Evolutionary conservation across 306 rosid genomes (phyloP).

Genomic region (Albizia julibrissin): DNA sequence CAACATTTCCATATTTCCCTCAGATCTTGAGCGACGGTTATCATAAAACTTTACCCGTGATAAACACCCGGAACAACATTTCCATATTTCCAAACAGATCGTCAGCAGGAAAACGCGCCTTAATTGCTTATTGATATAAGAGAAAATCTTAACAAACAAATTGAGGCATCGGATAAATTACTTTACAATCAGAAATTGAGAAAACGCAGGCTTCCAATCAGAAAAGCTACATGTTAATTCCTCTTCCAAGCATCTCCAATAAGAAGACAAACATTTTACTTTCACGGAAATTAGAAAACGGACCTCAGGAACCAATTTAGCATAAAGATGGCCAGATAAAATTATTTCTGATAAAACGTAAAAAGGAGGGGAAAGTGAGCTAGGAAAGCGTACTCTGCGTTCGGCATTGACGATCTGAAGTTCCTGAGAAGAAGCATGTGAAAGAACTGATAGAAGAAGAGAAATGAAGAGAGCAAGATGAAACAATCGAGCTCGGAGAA

Average conservation of each 20-base stretch:
- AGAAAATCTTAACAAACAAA: neutral
- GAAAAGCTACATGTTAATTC: neutral
- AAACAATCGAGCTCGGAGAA: constrained; percentile 43
- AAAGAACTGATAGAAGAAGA: constrained; percentile 37
- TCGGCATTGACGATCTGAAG: constrained; percentile 89
- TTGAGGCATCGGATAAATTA: neutral
- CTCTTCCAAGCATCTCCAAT: neutral
- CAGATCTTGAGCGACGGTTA: constrained; percentile 31
- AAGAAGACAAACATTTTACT: neutral
- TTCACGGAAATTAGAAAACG: neutral
- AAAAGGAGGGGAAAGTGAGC: neutral
- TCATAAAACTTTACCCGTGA: neutral
- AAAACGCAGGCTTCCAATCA: neutral
- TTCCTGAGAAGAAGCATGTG: constrained; percentile 48
- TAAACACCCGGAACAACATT: neutral
- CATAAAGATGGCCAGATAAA: neutral
- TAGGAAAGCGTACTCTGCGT: constrained; percentile 69
- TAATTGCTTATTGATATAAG: neutral
- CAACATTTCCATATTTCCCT: neutral
- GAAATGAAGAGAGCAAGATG: constrained; percentile 41
- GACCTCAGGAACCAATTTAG: neutral
- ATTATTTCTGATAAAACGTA: neutral
- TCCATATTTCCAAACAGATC: constrained; percentile 24
- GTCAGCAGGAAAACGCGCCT: neutral
- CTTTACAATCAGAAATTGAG: neutral